These are phyloP conservation scores for Verticillium longisporum DNA, from an alignment of 2,329 filamentous ascomycete species.

Conservation along the genomic window DNA sequence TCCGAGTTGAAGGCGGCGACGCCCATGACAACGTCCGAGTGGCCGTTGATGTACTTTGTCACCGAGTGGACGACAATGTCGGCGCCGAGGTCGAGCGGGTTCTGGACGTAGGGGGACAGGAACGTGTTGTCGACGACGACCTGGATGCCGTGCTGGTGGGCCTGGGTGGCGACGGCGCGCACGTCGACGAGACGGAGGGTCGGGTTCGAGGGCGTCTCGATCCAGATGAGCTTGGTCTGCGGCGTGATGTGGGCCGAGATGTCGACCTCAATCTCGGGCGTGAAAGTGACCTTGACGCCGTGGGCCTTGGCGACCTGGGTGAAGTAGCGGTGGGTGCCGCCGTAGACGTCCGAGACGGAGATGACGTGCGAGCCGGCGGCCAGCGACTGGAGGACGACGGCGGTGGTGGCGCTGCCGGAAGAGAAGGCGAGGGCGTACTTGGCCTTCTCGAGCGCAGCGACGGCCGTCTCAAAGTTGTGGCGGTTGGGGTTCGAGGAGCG, in stretches of 20 bases:
- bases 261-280: conserved; percentile 84
- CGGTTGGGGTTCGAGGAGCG: conserved; percentile 92
- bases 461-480: conserved; percentile 84
- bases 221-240: conserved; percentile 94
- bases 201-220: conserved; percentile 91
- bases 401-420: conserved; percentile 89
- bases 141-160: conserved; percentile 80
- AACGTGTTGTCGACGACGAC: conserved; percentile 99
- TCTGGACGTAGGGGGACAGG: conserved; percentile 92
- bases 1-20: conserved; percentile 91
- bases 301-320: conserved; percentile 95
- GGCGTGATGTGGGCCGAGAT: conserved; percentile 77
- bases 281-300: conserved; percentile 91
- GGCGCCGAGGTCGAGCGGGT: conserved; percentile 88
- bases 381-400: conserved; percentile 86
- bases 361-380: conserved; percentile 89
- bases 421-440: conserved; percentile 90
- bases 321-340: conserved; percentile 97
- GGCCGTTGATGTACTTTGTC: conserved; percentile 99
- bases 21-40: conserved; percentile 96
- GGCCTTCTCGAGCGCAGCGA: conserved; percentile 88
- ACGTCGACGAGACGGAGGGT: conserved; percentile 93
- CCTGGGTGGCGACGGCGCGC: conserved; percentile 70
- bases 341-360: conserved; percentile 95
- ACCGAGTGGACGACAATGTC: conserved; percentile 97